A percentile compares a stretch with the other conserved stretches of the same genome.
Conservation (phyloP, 2,329 filamentous ascomycete genomes). For the Colletotrichum lupini region DNA sequence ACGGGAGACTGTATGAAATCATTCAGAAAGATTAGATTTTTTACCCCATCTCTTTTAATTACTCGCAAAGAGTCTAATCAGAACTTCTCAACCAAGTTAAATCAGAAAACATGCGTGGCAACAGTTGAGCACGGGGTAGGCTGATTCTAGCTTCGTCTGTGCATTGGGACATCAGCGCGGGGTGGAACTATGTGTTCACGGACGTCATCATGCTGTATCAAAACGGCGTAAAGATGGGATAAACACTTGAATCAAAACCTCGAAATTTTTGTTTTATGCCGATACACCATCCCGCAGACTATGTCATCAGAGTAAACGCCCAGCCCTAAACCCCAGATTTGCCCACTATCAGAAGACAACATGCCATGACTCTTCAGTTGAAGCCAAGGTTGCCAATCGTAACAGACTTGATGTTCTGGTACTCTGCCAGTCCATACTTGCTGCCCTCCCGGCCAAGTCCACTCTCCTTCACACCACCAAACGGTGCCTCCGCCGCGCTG, state of each 20-base stretch:
- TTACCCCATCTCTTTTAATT: neutral
- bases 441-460: constrained; percentile 49
- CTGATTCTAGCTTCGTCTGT: neutral
- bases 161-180: neutral
- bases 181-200: no score
- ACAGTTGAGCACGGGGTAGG: neutral
- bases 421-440: constrained; percentile 45
- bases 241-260: neutral
- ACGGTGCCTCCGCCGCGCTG: constrained; percentile 47
- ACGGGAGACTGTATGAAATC: constrained; percentile 6
- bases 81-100: neutral
- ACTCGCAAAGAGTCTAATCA: neutral
- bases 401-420: constrained; percentile 41
- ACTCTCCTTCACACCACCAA: constrained; percentile 50
- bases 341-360: neutral
- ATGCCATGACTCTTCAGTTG: neutral
- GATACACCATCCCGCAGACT: neutral
- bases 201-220: neutral
- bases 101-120: neutral
- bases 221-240: neutral
- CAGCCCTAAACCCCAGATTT: neutral
- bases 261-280: neutral
- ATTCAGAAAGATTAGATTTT: neutral
- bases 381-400: constrained; percentile 15
- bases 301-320: neutral